Base-by-base conservation (phyloP, 2,329 filamentous ascomycete species). In the Beauveria rudraprayagi region DNA sequence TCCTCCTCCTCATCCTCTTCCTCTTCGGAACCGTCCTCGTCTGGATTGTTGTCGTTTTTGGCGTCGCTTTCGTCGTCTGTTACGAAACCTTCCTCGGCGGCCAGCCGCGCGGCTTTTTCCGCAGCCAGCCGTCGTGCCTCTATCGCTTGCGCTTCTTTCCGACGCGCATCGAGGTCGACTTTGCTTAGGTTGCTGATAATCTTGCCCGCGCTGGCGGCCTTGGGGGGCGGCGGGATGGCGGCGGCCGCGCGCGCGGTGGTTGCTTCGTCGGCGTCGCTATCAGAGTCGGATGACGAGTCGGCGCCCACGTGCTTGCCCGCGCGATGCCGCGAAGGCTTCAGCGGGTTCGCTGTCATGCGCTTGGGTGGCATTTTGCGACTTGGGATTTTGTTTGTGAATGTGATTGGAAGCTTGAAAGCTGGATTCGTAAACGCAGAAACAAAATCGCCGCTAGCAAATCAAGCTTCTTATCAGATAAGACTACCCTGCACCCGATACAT, bases 301-400 rank as follows among this genome's bases (percentile, higher is more conserved):
- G 78, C 81, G 8, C 78, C 82, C 2, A 80, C 77, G 17, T 87
- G 79, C 74, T 97, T 97, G 66, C 94, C 93, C 17, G 93, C 88
- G 62, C 92, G 87, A 69, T 97, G 89, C 61, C 94, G 89, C 66
- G 87, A 84, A 26, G 91, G 90, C 72, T 86, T 87, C 62, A 88
- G 77, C 3, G 91, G 92, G 70, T 97, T 96, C 64, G 92, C 92
- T 65, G 93, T 97, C 90, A 97, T 96, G 70, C 90, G 89, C 73
- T 90, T 92, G 14, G 87, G 85, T 64, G 89, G 87, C 82, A 83
- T 84, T 62, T 57, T 69, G 66, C 10, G 60, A 46, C 4, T 10
- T 10, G 9, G 19, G 14, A 9, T 24, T 56, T 26, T 40, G 40
- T 26, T 52, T 52, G 48, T 34, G 14, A 26, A 59, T 11, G 19